Evolutionary conservation across 2,329 filamentous ascomycete genomes (phyloP).

Genomic region (Fusarium pilosicola): DNA sequence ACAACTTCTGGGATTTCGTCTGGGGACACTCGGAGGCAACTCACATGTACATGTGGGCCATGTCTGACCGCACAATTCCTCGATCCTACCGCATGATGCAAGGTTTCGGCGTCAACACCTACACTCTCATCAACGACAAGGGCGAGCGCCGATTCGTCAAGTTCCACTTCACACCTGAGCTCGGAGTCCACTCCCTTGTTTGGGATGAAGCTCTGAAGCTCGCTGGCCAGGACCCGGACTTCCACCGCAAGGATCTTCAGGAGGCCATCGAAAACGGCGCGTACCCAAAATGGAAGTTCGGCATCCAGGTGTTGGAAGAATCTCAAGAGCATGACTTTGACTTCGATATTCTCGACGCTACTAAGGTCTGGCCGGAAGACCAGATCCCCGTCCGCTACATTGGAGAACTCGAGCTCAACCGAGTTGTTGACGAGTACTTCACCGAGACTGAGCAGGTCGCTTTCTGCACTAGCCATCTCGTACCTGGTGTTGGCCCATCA

Average conservation of each 20-base stretch:
- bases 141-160: constrained; percentile 80
- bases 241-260: constrained; percentile 80
- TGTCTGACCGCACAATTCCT: constrained; percentile 79
- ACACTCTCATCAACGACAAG: constrained; percentile 72
- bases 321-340: constrained; percentile 79
- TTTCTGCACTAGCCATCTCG: constrained; percentile 83
- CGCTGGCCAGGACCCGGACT: constrained; percentile 79
- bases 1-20: constrained; percentile 82
- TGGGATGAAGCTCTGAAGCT: constrained; percentile 85
- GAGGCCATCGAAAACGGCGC: constrained; percentile 78
- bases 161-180: constrained; percentile 78
- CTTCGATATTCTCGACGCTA: constrained; percentile 86
- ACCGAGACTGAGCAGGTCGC: constrained; percentile 84
- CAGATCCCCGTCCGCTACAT: constrained; percentile 79
- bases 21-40: constrained; percentile 73
- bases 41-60: constrained; percentile 83
- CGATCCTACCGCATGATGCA: constrained; percentile 87
- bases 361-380: constrained; percentile 87
- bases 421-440: constrained; percentile 84
- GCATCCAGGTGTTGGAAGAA: constrained; percentile 81
- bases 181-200: constrained; percentile 79
- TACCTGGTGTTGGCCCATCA: constrained; percentile 81
- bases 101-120: constrained; percentile 86
- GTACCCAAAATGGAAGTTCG: constrained; percentile 83
- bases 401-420: constrained; percentile 81